Conservation (phyloP, 176 grass and related monocot species). For the Phoenix roebelenii region DNA sequence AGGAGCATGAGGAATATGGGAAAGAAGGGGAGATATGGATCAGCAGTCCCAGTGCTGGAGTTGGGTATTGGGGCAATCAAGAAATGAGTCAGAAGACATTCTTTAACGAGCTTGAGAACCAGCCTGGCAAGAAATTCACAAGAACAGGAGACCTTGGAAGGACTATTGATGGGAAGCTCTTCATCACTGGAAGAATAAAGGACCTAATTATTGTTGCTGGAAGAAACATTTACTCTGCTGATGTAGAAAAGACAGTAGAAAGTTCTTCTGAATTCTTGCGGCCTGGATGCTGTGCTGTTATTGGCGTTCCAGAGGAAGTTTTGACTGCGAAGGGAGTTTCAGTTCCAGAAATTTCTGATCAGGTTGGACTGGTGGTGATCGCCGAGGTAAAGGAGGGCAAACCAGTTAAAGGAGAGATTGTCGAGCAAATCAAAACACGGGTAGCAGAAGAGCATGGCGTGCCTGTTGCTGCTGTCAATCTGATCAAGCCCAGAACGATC, state of each 20-base stretch:
- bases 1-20: slow-evolving; percentile 36
- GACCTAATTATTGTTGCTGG: slow-evolving; percentile 72
- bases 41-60: slow-evolving; percentile 61
- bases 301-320: slow-evolving; percentile 57
- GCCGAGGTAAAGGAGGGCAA: slow-evolving; percentile 64
- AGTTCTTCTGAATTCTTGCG: slow-evolving; percentile 46
- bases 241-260: slow-evolving; percentile 71
- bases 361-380: slow-evolving; percentile 64
- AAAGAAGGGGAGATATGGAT: slow-evolving; percentile 80
- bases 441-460: slow-evolving; percentile 64
- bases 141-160: slow-evolving; percentile 69
- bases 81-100: slow-evolving; percentile 65
- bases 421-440: slow-evolving; percentile 39
- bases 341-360: slow-evolving; percentile 54
- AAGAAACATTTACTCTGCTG: slow-evolving; percentile 66
- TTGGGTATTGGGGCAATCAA: slow-evolving; percentile 50
- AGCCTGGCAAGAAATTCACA: slow-evolving; percentile 43
- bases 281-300: slow-evolving; percentile 60
- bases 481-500: slow-evolving; percentile 71
- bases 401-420: slow-evolving; percentile 29
- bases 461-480: slow-evolving; percentile 45
- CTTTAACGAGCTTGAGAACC: slow-evolving; percentile 44
- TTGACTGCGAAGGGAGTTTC: slow-evolving; percentile 47
- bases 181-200: slow-evolving; percentile 77
- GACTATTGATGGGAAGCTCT: slow-evolving; percentile 50